Base-by-base conservation (phyloP, 805 yeast species). In the Candida gorgasii region DNA sequence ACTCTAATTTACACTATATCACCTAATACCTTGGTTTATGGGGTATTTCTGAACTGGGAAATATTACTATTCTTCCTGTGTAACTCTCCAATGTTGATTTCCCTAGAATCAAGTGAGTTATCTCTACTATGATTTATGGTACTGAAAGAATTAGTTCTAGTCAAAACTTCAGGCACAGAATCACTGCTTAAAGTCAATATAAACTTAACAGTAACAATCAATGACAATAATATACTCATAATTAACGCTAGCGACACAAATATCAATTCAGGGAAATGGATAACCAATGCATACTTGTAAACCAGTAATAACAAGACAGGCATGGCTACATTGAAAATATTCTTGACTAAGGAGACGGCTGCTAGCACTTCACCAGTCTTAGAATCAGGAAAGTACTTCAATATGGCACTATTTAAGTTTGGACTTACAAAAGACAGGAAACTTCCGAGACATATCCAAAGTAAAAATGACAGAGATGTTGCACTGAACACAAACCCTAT, bases 341-440 rank as follows among this genome's bases (percentile, higher is more conserved):
- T 82, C 54, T 80, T 78, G 13, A 83, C 55, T 38, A 85, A 57
- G 0, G 88, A 78, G 33, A 84, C 58, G 0, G 84, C 88, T 8
- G 92, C 89, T 62, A 84, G 84, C 13, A 82, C 68, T 58, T 84
- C 89, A 13, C 95, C 95, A 4, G 79, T 71, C 47, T 74, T 73
- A 11, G 74, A 69, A 30, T 78, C 79, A 1, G 79, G 78, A 46
- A 73, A 76, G 57, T 81, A 80, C 57, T 86, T 86, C 41, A 81
- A 70, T 8, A 84, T 61, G 1, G 85, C 50, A 0, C 84, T 71
- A 52, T 79, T 83, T 8, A 83, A 48, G 0, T 82, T 70, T 1
- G 93, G 92, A 0, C 78, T 64, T 1, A 72, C 65, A 3, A 80
- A 42, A 0, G 81, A 65, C 1, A 81, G 78, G 30, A 82, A 53